Conservation (phyloP, 2,329 filamentous ascomycete genomes). For the Fusarium caatingaense region DNA sequence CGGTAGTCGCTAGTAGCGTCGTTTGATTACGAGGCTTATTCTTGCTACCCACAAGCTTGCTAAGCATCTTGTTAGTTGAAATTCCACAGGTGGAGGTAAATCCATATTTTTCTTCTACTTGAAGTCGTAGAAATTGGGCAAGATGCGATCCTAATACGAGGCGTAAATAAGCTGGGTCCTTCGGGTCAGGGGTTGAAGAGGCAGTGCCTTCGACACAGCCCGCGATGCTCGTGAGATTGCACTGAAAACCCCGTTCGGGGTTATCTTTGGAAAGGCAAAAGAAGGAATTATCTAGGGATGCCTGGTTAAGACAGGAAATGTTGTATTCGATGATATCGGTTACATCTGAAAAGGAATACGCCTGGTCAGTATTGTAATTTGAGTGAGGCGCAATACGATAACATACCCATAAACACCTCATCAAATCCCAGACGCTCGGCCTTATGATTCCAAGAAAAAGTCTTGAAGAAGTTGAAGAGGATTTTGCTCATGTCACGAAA, state of each 20-base stretch:
- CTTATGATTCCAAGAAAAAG: conserved; percentile 80
- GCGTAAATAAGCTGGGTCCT: conserved; percentile 63
- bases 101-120: conserved; percentile 79
- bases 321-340: conserved; percentile 91
- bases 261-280: conserved; percentile 80
- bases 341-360: conserved; percentile 69
- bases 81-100: conserved; percentile 92
- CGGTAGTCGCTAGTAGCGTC: conserved; percentile 76
- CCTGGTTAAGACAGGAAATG: conserved; percentile 72
- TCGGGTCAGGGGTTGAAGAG: conserved; percentile 42
- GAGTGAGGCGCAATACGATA: neutral
- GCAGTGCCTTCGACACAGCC: conserved; percentile 65
- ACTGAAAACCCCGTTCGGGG: conserved; percentile 82
- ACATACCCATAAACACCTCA: conserved; percentile 72
- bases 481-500: conserved; percentile 90
- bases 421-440: conserved; percentile 90
- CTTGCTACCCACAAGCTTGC: conserved; percentile 84
- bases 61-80: conserved; percentile 85
- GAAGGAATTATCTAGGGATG: conserved; percentile 75
- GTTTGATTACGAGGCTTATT: conserved; percentile 93
- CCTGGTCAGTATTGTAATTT: conserved; percentile 16
- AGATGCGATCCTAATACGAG: conserved; percentile 85
- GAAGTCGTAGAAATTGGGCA: conserved; percentile 76
- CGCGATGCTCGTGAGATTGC: conserved; percentile 75
- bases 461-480: conserved; percentile 77